phyloP scores from a whole-genome alignment of 169 alveolate genomes.

The Eimeria necatrix region DNA sequence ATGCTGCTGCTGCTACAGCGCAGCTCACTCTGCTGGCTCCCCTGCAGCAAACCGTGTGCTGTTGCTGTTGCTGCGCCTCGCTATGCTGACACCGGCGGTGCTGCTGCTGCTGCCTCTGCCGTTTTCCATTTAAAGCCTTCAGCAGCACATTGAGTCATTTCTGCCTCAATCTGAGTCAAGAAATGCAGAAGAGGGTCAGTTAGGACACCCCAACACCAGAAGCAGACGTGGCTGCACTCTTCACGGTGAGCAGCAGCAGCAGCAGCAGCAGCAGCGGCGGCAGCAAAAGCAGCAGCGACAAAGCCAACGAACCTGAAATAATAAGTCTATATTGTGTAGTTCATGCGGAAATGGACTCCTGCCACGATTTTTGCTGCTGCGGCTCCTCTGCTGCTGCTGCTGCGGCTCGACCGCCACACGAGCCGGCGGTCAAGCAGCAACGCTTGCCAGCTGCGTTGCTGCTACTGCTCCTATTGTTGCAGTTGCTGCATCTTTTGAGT shows the following conservation, averaged over 20 bases:
- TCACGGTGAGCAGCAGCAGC: too few species aligned
- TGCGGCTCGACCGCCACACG: neutral
- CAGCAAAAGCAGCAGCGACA: neutral
- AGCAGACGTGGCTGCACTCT: too few species aligned
- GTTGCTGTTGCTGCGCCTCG: neutral
- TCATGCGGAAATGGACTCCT: neutral
- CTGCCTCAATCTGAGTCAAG: too few species aligned
- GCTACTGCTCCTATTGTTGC: conserved; percentile 42
- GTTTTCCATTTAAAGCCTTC: too few species aligned
- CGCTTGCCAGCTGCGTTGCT: conserved; percentile 1
- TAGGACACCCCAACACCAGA: too few species aligned
- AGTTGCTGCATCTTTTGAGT: neutral
- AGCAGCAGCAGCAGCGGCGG: neutral
- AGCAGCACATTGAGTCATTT: too few species aligned
- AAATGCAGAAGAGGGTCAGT: too few species aligned
- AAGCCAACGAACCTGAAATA: neutral
- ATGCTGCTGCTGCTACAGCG: neutral
- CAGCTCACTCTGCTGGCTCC: neutral
- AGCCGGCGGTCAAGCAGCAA: neutral
- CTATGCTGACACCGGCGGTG: neutral
- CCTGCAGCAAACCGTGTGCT: neutral
- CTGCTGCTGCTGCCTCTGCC: neutral
- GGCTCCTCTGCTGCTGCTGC: neutral
- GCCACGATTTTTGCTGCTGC: neutral
- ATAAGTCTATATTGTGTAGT: neutral